Evolutionary conservation across 306 rosid species (phyloP).

Genomic region (Inga oerstediana): DNA sequence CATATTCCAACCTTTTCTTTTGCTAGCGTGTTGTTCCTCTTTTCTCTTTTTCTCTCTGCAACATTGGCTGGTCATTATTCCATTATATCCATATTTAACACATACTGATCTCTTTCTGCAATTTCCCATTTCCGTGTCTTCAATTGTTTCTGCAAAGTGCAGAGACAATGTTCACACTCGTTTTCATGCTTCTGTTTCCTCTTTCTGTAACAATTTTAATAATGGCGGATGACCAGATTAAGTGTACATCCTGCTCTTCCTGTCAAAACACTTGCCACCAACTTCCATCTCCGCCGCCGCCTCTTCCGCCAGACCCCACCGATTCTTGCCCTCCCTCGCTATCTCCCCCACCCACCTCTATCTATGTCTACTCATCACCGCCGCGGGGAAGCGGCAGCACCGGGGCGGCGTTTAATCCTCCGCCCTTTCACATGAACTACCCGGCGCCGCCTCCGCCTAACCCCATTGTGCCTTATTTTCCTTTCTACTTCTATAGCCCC

Average conservation of each 20-base stretch:
- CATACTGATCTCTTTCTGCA: background rate
- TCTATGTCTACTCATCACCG: conserved; percentile 39
- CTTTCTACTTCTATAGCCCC: conserved; percentile 73
- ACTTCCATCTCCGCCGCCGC: conserved; percentile 53
- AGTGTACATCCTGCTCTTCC: conserved; percentile 76
- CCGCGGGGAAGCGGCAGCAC: conserved; percentile 50
- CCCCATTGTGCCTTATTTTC: conserved; percentile 93
- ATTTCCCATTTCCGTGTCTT: background rate
- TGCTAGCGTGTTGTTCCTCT: background rate
- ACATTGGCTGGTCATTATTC: background rate
- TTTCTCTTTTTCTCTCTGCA: background rate
- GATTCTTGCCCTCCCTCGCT: conserved; percentile 74
- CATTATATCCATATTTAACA: background rate
- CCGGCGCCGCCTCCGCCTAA: conserved; percentile 86
- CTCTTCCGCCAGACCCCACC: conserved; percentile 32
- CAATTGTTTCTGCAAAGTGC: conserved; percentile 40
- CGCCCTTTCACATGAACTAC: conserved; percentile 50
- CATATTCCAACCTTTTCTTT: background rate
- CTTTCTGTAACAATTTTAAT: background rate
- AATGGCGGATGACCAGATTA: conserved; percentile 55
- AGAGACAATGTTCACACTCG: background rate
- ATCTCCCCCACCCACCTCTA: conserved; percentile 60
- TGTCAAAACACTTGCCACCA: conserved; percentile 72
- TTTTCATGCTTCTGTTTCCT: conserved; percentile 4
- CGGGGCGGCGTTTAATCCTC: conserved; percentile 48